A percentile compares a stretch with the other conserved stretches of the same genome.
Conservation (phyloP, 1,284 basidiomycete species). For the Melampsora americana region DNA sequence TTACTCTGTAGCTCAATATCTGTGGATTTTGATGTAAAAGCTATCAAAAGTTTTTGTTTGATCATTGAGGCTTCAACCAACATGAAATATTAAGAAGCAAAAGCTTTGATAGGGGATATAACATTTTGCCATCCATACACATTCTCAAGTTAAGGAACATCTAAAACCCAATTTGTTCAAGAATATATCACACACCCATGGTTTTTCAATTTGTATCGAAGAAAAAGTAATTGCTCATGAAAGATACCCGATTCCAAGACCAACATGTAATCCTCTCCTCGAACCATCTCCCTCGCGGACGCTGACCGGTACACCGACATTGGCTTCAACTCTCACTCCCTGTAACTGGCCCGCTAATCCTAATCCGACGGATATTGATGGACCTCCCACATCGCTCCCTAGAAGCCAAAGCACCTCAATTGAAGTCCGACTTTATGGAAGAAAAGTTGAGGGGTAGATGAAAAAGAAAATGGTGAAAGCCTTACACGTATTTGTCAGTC, state of each 20-base stretch:
- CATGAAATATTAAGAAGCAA: too few species aligned
- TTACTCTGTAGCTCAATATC: too few species aligned
- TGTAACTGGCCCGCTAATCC: slow-evolving; percentile 88
- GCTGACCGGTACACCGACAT: slow-evolving; percentile 83
- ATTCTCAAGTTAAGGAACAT: too few species aligned
- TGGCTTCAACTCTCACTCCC: slow-evolving; percentile 80
- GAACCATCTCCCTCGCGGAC: slow-evolving; percentile 72
- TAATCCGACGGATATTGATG: slow-evolving; percentile 72
- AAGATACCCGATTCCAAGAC: slow-evolving; percentile 79
- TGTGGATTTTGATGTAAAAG: too few species aligned
- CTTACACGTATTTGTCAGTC: slow-evolving; percentile 67
- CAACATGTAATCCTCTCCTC: slow-evolving; percentile 80
- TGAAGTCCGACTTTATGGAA: background rate
- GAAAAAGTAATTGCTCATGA: slow-evolving; percentile 45
- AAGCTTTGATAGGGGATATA: too few species aligned
- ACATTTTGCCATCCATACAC: too few species aligned
- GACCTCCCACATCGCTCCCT: slow-evolving; percentile 46
- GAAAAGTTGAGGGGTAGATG: background rate
- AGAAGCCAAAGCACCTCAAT: background rate
- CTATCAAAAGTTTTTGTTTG: too few species aligned
- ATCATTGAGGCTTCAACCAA: too few species aligned
- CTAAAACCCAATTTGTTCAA: too few species aligned
- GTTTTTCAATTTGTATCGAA: too few species aligned
- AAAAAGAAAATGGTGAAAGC: slow-evolving; percentile 29
- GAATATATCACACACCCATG: too few species aligned